Percentiles rank a stretch among this genome's conserved stretches.
phyloP scores from a whole-genome alignment of 2,329 filamentous ascomycete species.

The Chaetomiaceae sp. region DNA sequence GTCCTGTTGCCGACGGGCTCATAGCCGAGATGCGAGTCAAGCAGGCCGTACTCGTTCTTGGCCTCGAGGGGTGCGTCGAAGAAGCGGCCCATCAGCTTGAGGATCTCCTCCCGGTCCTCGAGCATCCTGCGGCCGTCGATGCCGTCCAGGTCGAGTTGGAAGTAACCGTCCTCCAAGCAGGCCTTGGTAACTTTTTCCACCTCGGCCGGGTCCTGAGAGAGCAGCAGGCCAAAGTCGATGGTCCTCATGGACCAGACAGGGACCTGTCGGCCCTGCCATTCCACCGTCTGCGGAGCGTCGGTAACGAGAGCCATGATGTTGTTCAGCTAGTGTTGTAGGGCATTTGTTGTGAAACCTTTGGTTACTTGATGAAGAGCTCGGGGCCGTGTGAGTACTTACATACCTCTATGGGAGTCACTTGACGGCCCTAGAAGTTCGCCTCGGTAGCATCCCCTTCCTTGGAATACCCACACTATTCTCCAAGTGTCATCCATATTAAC shows the following conservation, averaged over 20 bases:
- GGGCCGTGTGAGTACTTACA: too few species aligned
- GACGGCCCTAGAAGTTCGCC: too few species aligned
- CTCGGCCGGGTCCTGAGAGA: slow-evolving; percentile 51
- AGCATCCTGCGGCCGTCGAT: slow-evolving; percentile 51
- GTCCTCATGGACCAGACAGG: slow-evolving; percentile 50
- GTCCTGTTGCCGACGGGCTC: slow-evolving; percentile 46
- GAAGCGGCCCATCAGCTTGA: slow-evolving; percentile 52
- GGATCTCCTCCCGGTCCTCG: slow-evolving; percentile 47
- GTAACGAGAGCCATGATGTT: slow-evolving; percentile 36
- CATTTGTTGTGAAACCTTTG: too few species aligned
- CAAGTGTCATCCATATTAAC: too few species aligned
- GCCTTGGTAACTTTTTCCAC: slow-evolving; percentile 46
- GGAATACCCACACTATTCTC: too few species aligned
- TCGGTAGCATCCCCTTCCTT: too few species aligned
- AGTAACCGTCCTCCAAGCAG: slow-evolving; percentile 50
- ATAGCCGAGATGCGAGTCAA: slow-evolving; percentile 49
- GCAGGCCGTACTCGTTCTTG: slow-evolving; percentile 53
- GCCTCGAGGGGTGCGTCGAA: slow-evolving; percentile 48
- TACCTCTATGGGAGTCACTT: too few species aligned
- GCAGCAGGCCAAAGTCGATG: slow-evolving; percentile 46
- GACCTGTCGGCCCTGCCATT: slow-evolving; percentile 46
- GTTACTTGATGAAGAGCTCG: too few species aligned
- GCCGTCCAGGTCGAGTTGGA: slow-evolving; percentile 49
- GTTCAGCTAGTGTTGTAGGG: background rate
- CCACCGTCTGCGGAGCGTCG: slow-evolving; percentile 40